Percentiles rank a stretch among this genome's conserved stretches.
phyloP scores from a whole-genome alignment of 305 asterid species.

The Caryopteris hybrid region DNA sequence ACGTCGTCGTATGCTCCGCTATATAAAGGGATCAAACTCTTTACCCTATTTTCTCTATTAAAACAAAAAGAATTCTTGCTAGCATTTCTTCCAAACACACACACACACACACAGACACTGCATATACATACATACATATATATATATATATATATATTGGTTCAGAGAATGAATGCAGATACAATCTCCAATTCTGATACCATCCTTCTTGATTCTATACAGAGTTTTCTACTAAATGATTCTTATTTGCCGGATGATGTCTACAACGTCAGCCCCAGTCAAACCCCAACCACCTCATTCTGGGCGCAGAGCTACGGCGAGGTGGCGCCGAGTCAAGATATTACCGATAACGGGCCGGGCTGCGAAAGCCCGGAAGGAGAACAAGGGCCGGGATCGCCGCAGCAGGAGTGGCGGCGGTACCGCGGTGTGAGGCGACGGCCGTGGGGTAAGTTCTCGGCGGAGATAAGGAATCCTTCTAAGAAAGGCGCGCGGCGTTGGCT shows the following conservation, averaged over 20 bases:
- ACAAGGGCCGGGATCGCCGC: not conserved
- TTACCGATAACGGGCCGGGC: not conserved
- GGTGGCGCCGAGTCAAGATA: not conserved
- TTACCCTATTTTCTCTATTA: not conserved
- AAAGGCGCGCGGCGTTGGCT: conserved; percentile 42
- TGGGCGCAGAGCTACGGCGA: conserved; percentile 8
- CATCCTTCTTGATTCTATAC: conserved; percentile 31
- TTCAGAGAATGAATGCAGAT: conserved; percentile 12
- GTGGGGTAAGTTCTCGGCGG: conserved; percentile 53
- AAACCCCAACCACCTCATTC: not conserved
- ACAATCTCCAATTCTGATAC: conserved; percentile 12
- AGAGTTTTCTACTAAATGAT: conserved; percentile 37
- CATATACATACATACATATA: too few relatives aligned
- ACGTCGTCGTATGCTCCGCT: not conserved
- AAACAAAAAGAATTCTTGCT: not conserved
- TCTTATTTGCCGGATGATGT: conserved; percentile 27
- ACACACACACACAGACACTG: too few relatives aligned
- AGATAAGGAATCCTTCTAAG: conserved; percentile 39
- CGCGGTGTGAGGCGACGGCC: conserved; percentile 52
- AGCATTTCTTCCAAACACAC: too few relatives aligned
- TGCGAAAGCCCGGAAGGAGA: not conserved
- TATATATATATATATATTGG: too few relatives aligned
- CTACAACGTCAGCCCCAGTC: not conserved
- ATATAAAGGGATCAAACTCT: not conserved
- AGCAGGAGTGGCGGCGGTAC: conserved; percentile 31